Base-by-base conservation (phyloP, 2,329 filamentous ascomycete species). In the Scedosporium boydii region DNA sequence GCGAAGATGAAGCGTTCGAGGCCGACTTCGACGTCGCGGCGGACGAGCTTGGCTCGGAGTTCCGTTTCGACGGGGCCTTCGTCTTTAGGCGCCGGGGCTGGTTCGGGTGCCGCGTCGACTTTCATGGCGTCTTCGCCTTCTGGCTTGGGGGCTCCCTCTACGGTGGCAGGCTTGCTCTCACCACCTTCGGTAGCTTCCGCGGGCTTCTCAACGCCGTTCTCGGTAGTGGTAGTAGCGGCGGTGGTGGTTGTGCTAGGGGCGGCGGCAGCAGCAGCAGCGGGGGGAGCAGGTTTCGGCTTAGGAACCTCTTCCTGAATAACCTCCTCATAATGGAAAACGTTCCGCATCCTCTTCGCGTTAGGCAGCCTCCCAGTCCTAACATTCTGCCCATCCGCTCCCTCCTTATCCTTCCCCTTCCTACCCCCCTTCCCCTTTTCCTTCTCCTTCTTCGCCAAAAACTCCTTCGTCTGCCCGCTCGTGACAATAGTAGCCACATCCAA, bases 401-500 rank as follows among this genome's bases (percentile, higher is more conserved):
- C 83, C 69, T 84, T 82, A 42, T 82, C 82, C 68, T 87, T 86
- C 9, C 77, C 80, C 51, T 81, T 80, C 69, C 88, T 89, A 67
- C 82, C 85, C 23, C 81, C 78, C 63, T 82, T 82, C 4, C 81
- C 80, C 79, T 90, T 93, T 70, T 93, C 89, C 71, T 87, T 89
- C 70, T 93, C 90, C 72, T 90, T 91, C 75, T 90, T 90, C 9
- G 89, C 90, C 5, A 95, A 77, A 68, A 92, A 93, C 69, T 95
- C 90, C 67, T 86, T 85, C 67, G 91, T 91, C 72, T 91, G 89
- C 38, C 90, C 90, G 67, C 86, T 89, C 1, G 89, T 89, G 42
- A 95, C 90, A 66, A 95, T 93, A 67, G 83, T 88, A n/a, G 90
- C 91, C 57, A 95, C 89, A 67, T 95, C 89, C 3, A 95, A 78